These are phyloP conservation scores for Flaveria sonorensis DNA, from an alignment of 129 eudicot genomes.

Conservation along the genomic window DNA sequence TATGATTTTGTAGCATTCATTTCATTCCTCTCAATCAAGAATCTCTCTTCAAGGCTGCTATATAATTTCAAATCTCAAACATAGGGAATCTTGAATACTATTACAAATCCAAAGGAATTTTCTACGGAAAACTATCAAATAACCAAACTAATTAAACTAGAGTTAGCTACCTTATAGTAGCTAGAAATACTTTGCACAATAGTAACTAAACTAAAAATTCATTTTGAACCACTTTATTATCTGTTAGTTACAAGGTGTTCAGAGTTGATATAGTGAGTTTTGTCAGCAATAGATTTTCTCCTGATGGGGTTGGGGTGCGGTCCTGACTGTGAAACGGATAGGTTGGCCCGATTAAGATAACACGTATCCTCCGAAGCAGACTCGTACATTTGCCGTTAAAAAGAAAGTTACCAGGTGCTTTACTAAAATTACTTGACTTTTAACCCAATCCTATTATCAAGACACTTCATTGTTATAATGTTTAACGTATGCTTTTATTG, in stretches of 20 bases:
- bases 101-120: background rate
- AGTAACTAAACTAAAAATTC: background rate
- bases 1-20: conserved; percentile 34
- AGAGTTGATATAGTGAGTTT: too few relatives aligned
- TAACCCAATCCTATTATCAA: background rate
- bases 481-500: background rate
- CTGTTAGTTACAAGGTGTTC: too few relatives aligned
- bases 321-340: too few relatives aligned
- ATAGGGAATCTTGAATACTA: conserved; percentile 32
- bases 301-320: too few relatives aligned
- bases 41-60: conserved; percentile 27
- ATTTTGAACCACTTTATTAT: too few relatives aligned
- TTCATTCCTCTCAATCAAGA: conserved; percentile 23
- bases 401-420: background rate
- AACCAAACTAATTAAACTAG: background rate
- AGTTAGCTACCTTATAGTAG: background rate
- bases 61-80: conserved; percentile 15
- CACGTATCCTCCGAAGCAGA: too few relatives aligned
- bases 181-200: background rate
- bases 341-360: too few relatives aligned
- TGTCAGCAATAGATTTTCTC: too few relatives aligned
- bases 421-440: background rate
- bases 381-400: too few relatives aligned
- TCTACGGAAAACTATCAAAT: background rate
- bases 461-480: background rate